Evolutionary conservation across 164 flowering plant genomes (phyloP).

Genomic region (Chloranthus sessilifolius): DNA sequence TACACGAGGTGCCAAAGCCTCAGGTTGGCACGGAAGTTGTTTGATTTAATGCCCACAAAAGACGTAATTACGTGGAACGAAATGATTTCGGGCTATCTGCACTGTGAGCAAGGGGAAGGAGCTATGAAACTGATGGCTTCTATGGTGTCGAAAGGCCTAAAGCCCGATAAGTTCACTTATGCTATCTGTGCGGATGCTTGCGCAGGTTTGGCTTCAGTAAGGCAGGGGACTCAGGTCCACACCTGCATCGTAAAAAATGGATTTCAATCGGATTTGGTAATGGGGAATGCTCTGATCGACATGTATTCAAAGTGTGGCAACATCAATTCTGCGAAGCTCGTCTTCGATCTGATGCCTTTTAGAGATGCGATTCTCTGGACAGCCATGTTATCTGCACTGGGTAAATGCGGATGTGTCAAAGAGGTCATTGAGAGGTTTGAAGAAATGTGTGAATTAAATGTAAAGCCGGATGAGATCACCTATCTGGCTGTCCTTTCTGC

Average conservation of each 20-base stretch:
- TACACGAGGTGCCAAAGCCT: constrained; percentile 9
- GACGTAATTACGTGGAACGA: constrained; percentile 19
- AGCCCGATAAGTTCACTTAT: constrained; percentile 16
- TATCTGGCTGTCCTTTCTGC: constrained; percentile 15
- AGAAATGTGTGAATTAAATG: constrained; percentile 9
- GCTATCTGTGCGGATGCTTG: constrained; percentile 20
- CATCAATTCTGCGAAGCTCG: constrained; percentile 13
- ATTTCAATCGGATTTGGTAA: constrained; percentile 14
- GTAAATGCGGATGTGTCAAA: constrained; percentile 14
- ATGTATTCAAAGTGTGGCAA: constrained; percentile 25
- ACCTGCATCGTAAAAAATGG: constrained; percentile 16
- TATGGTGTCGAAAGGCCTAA: constrained; percentile 12
- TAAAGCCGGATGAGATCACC: constrained; percentile 21
- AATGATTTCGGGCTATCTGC: constrained; percentile 17
- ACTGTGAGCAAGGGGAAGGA: constrained; percentile 11
- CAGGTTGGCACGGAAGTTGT: constrained; percentile 2
- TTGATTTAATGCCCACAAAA: constrained; percentile 2
- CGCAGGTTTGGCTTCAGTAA: constrained; percentile 8
- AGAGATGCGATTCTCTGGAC: constrained; percentile 22
- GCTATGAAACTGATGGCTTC: constrained; percentile 11
- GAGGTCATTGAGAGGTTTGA: constrained; percentile 17
- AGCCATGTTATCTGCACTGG: constrained; percentile 17
- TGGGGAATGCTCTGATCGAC: constrained; percentile 16
- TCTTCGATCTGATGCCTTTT: constrained; percentile 12
- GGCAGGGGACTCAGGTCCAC: constrained; percentile 23